These are phyloP conservation scores for Ogataea hybrid DNA, from an alignment of 1,139 yeast genomes.

Conservation along the genomic window DNA sequence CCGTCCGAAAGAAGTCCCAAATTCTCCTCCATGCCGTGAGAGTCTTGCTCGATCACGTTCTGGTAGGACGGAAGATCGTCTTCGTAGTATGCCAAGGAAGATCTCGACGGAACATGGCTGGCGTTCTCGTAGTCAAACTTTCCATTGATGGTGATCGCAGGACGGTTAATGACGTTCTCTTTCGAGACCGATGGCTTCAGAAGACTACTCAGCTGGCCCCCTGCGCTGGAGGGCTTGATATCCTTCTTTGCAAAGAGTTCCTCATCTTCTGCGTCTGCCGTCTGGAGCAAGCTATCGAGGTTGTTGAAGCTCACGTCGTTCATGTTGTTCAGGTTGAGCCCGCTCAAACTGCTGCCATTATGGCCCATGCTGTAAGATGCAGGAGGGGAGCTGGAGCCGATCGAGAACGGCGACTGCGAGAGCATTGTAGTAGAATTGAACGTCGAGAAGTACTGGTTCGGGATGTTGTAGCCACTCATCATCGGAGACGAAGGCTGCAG, in stretches of 20 bases:
- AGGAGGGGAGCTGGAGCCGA: too few relatives aligned
- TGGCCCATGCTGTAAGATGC: too few relatives aligned
- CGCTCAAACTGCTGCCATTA: background rate
- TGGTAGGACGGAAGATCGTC: conserved; percentile 26
- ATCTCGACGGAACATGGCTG: conserved; percentile 23
- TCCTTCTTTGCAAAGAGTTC: conserved; percentile 12
- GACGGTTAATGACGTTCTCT: background rate
- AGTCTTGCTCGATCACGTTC: conserved; percentile 24
- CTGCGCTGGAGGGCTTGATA: conserved; percentile 9
- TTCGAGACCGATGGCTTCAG: conserved; percentile 8
- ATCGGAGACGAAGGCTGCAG: too few relatives aligned
- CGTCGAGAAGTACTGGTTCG: too few relatives aligned
- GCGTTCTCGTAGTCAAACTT: conserved; percentile 4
- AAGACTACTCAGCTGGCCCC: conserved; percentile 17
- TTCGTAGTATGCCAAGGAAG: conserved; percentile 23
- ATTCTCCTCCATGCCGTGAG: conserved; percentile 15
- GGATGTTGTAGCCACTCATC: too few relatives aligned
- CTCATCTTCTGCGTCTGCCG: conserved; percentile 5
- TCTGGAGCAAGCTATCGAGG: conserved; percentile 23
- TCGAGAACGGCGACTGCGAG: too few relatives aligned
- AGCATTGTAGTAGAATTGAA: too few relatives aligned
- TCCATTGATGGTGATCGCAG: conserved; percentile 11
- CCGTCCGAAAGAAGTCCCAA: too few relatives aligned
- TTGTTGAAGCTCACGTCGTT: conserved; percentile 22
- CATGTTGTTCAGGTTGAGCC: conserved; percentile 1